A percentile compares a stretch with the other conserved stretches of the same genome.
Evolutionary conservation across 805 yeast genomes (phyloP).

Genomic region (Vanderwaltozyma polyspora): DNA sequence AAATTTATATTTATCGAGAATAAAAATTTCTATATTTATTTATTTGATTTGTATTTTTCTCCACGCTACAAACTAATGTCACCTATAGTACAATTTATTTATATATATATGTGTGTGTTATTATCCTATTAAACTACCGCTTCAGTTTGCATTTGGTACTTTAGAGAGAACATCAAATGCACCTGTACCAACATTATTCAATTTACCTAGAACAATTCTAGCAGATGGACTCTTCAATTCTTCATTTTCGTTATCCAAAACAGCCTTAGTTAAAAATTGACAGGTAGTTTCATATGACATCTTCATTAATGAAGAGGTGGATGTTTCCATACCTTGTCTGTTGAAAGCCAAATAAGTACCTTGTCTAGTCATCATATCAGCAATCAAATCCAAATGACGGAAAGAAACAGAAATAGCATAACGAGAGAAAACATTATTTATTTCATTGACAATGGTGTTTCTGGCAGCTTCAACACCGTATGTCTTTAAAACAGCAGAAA

Average conservation of each 20-base stretch:
- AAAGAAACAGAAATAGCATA: constrained; percentile 88
- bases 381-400: constrained; percentile 93
- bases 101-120: no score
- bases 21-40: no score
- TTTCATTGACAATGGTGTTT: constrained; percentile 91
- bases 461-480: constrained; percentile 99
- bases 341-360: constrained; percentile 94
- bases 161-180: constrained; percentile 64
- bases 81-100: no score
- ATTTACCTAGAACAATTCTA: constrained; percentile 81
- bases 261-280: constrained; percentile 93
- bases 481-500: constrained; percentile 76
- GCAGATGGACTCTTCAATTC: constrained; percentile 87
- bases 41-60: no score
- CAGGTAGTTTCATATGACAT: constrained; percentile 99
- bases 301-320: constrained; percentile 93
- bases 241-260: constrained; percentile 82
- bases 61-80: no score
- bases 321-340: constrained; percentile 95
- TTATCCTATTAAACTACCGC: no score
- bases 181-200: constrained; percentile 91
- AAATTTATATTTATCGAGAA: no score
- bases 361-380: constrained; percentile 98
- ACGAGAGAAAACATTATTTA: constrained; percentile 88
- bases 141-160: constrained; percentile 24